phyloP scores from a whole-genome alignment of 1,284 basidiomycete genomes.

The Ustilago bromivora region DNA sequence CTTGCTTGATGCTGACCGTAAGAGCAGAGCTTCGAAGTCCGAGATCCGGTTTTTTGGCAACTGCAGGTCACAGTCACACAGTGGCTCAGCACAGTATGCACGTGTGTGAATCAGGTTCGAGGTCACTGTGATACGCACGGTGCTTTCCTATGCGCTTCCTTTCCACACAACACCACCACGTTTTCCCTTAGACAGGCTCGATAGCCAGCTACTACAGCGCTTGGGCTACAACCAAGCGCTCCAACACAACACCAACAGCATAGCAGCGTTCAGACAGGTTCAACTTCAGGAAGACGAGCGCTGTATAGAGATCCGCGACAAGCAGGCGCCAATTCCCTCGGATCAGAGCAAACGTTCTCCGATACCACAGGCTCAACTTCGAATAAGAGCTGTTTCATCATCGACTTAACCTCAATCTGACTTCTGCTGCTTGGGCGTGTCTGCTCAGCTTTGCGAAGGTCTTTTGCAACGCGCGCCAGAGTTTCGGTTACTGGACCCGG shows the following conservation, averaged over 20 bases:
- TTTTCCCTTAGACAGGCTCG: not conserved
- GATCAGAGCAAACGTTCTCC: not conserved
- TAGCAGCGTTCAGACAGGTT: not conserved
- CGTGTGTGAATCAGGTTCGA: slow-evolving; percentile 10
- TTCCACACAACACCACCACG: not conserved
- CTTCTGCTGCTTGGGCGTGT: not conserved
- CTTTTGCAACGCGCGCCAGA: no score
- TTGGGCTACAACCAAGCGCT: not conserved
- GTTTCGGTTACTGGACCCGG: not conserved
- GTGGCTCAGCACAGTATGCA: slow-evolving; percentile 3
- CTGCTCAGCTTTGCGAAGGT: not conserved
- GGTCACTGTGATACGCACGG: slow-evolving; percentile 5
- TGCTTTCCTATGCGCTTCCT: not conserved
- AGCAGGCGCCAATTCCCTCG: not conserved
- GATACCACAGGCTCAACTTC: not conserved
- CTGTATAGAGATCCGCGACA: not conserved
- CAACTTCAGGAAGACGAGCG: not conserved
- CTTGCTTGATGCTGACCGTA: slow-evolving; percentile 9
- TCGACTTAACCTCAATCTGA: not conserved
- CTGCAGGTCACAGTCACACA: not conserved
- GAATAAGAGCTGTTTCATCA: not conserved
- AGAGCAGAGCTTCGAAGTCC: not conserved
- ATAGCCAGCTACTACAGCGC: not conserved
- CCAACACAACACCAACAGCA: not conserved
- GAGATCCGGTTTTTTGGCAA: slow-evolving; percentile 10